Conservation (phyloP, 2,329 filamentous ascomycete species). For the Sporothrix dimorphospora region DNA sequence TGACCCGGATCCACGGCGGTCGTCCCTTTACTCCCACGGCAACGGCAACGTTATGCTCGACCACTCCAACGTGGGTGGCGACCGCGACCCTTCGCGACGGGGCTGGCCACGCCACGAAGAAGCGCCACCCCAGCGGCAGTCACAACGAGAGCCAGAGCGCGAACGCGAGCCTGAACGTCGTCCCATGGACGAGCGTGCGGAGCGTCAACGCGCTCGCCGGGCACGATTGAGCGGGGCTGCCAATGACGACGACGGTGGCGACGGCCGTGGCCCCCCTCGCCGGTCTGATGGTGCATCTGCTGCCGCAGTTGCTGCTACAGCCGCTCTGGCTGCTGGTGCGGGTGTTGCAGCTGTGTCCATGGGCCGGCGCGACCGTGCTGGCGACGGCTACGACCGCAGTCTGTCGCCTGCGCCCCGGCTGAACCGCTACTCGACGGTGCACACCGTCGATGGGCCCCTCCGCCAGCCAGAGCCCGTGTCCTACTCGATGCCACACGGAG, state of each 20-base stretch:
- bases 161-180: background rate
- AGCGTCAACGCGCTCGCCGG: background rate
- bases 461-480: slow-evolving; percentile 2
- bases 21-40: slow-evolving; percentile 24
- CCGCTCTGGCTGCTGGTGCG: slow-evolving; percentile 9
- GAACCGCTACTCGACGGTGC: slow-evolving; percentile 11
- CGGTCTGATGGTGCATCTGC: slow-evolving; percentile 14
- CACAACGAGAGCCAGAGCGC: background rate
- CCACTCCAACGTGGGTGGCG: background rate
- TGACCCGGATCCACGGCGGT: slow-evolving; percentile 2
- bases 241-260: background rate
- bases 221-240: background rate
- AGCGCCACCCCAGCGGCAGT: background rate
- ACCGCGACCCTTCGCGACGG: background rate
- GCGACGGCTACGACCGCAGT: background rate
- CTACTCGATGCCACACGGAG: background rate
- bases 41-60: slow-evolving; percentile 19
- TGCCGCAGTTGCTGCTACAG: slow-evolving; percentile 17
- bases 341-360: background rate
- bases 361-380: background rate
- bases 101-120: background rate
- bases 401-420: background rate
- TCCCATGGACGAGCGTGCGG: background rate
- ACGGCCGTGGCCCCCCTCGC: background rate
- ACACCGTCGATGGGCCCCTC: slow-evolving; percentile 10